phyloP scores from a whole-genome alignment of 768 basidiomycete species.

The Termitomyces eurrhizus region DNA sequence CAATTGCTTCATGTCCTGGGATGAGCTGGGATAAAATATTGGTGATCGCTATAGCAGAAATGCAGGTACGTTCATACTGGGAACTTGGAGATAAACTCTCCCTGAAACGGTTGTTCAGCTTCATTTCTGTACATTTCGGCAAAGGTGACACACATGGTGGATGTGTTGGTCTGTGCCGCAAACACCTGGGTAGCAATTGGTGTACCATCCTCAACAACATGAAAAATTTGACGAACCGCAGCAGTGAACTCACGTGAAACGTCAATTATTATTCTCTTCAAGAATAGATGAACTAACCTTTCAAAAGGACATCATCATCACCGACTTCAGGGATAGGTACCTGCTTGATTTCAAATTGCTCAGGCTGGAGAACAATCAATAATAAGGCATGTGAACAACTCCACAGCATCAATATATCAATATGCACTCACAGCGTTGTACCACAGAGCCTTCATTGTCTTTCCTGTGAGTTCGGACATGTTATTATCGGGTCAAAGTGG shows the following conservation, averaged over 20 bases:
- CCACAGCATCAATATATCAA: background rate
- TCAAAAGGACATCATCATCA: constrained; percentile 72
- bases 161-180: constrained; percentile 65
- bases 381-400: constrained; percentile 8
- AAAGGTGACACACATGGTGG: constrained; percentile 38
- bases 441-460: constrained; percentile 64
- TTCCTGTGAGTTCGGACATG: constrained; percentile 39
- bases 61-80: constrained; percentile 30
- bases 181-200: constrained; percentile 31
- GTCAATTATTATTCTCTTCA: constrained; percentile 6
- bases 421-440: constrained; percentile 48
- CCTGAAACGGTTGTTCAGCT: constrained; percentile 14
- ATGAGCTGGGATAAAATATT: constrained; percentile 42
- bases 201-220: background rate
- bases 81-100: constrained; percentile 64
- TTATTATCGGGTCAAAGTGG: background rate
- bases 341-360: constrained; percentile 60
- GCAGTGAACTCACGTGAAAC: constrained; percentile 29
- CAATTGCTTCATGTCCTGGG: constrained; percentile 75
- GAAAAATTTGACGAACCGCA: constrained; percentile 31
- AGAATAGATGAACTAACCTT: constrained; percentile 35
- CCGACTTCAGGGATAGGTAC: constrained; percentile 64
- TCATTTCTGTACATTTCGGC: background rate
- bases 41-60: background rate
- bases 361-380: constrained; percentile 39